Percentiles rank a stretch among this genome's conserved stretches.
Evolutionary conservation across 176 grass and related monocot species (phyloP).

Genomic region (Zizania latifolia): DNA sequence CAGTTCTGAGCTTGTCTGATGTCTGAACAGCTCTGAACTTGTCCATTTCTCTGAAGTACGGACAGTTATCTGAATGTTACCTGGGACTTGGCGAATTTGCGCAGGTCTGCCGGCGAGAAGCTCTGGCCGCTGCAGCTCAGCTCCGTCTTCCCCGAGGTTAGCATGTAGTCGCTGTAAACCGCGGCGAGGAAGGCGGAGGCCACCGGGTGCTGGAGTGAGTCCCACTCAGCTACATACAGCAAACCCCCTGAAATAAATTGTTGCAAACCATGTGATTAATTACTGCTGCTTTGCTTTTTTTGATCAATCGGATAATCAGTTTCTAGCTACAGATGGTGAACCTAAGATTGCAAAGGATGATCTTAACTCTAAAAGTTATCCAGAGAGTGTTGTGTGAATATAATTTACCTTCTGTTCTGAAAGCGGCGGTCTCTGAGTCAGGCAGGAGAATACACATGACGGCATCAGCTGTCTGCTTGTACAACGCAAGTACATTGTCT

Average conservation of each 20-base stretch:
- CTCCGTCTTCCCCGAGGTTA: slow-evolving; percentile 35
- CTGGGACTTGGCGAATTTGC: slow-evolving; percentile 70
- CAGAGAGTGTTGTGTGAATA: no score
- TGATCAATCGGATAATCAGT: no score
- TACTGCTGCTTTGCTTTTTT: background rate
- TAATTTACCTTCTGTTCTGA: slow-evolving; percentile 61
- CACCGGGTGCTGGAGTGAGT: slow-evolving; percentile 69
- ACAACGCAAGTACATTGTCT: slow-evolving; percentile 29
- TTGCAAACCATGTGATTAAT: background rate
- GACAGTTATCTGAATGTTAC: no score
- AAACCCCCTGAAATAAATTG: slow-evolving; percentile 36
- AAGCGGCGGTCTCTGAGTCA: slow-evolving; percentile 49
- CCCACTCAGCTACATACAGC: slow-evolving; percentile 61
- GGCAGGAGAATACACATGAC: slow-evolving; percentile 80
- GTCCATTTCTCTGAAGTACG: no score
- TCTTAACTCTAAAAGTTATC: no score
- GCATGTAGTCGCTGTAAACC: slow-evolving; percentile 72
- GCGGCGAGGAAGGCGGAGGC: slow-evolving; percentile 61
- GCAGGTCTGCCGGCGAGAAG: slow-evolving; percentile 53
- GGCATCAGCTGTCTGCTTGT: slow-evolving; percentile 54
- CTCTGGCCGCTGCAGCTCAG: slow-evolving; percentile 45
- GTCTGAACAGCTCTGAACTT: background rate
- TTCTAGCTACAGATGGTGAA: background rate
- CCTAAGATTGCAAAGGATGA: background rate
- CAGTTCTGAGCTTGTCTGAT: no score